Conservation (phyloP, 2,329 filamentous ascomycete genomes). For the Exophiala sideris region DNA sequence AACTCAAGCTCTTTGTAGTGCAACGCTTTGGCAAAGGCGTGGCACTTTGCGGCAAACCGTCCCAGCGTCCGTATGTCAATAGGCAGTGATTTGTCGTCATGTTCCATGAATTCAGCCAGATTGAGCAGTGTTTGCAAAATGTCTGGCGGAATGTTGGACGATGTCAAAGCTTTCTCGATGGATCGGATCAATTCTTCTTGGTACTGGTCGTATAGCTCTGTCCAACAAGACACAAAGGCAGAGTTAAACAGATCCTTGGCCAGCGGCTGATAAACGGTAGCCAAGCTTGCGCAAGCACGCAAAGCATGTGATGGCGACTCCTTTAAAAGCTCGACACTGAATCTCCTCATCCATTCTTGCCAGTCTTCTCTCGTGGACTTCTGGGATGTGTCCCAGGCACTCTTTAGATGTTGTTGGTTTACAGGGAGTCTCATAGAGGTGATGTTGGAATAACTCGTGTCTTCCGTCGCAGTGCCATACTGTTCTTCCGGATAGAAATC, state of each 20-base stretch:
- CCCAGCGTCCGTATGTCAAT: slow-evolving; percentile 95
- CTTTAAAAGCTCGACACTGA: slow-evolving; percentile 90
- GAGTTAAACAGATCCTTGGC: slow-evolving; percentile 96
- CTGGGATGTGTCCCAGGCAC: slow-evolving; percentile 93
- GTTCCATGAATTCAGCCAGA: slow-evolving; percentile 98
- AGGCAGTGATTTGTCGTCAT: slow-evolving; percentile 95
- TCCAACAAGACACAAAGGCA: slow-evolving; percentile 98
- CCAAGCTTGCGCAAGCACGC: slow-evolving; percentile 85
- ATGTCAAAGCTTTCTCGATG: slow-evolving; percentile 92
- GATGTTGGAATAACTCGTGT: slow-evolving; percentile 41
- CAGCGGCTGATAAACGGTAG: slow-evolving; percentile 84
- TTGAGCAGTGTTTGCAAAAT: slow-evolving; percentile 92
- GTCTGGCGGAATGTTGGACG: slow-evolving; percentile 92
- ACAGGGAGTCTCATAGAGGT: slow-evolving; percentile 85
- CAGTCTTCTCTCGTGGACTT: slow-evolving; percentile 98
- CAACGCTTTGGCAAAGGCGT: slow-evolving; percentile 95
- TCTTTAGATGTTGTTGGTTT: slow-evolving; percentile 95
- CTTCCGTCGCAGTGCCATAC: slow-evolving; percentile 74
- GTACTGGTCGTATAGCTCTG: slow-evolving; percentile 92
- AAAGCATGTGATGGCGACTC: slow-evolving; percentile 96
- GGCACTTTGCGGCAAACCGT: slow-evolving; percentile 91
- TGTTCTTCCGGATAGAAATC: slow-evolving; percentile 84
- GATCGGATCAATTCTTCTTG: slow-evolving; percentile 95
- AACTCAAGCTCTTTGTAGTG: slow-evolving; percentile 99
- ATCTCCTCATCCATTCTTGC: slow-evolving; percentile 97